Evolutionary conservation across 805 yeast genomes (phyloP), one percentile per base, ranked within the genome.

Genomic region (Myxozyma udenii): DNA sequence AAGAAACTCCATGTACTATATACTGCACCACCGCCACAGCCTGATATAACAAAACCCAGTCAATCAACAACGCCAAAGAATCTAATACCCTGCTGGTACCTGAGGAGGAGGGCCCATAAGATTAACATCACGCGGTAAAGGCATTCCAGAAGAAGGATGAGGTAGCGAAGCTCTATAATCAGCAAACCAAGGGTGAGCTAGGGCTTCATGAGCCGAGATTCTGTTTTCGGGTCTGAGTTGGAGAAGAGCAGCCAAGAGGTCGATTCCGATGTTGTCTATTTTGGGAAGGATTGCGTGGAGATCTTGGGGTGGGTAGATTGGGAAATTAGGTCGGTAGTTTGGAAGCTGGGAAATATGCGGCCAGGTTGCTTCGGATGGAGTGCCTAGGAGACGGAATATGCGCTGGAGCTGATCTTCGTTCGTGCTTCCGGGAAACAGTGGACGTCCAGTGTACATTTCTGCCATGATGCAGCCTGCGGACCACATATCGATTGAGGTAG

Each of bases 401-500:
- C 87, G 87, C 69, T 85, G 79, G 62, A 93, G 77, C 69, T 93
- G 98, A 71, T 93, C 98, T 50, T 93, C 97, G 69, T 91, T 95
- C 38, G 95, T 88, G 9, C 91, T 83, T 32, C 98, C 98, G 19
- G 98, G 96, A 70, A 93, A 93, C 46, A 93, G 74, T 1, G 98
- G 98, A 64, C 91, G 85, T 28, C 98, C 96, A 12, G 96, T 87
- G 65, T 93, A 85, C 98, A 93, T 91, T 67, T 93, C 98, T 2
- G 97, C 98, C 68, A 93, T 79, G 48, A 93, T 93, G 71, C 98
- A 93, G 14, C 98, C 98, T 12, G 96, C 95, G 16, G 96, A 88
- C 98, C 98, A 93, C 72, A 93, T 87, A 68, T 93, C 98, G 55
- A 93, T 95, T 9, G 96, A 90, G 0, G 98, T 93, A 41, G 96